These are phyloP conservation scores for Populus davidiana DNA, from an alignment of 345 rosid species.

Conservation along the genomic window DNA sequence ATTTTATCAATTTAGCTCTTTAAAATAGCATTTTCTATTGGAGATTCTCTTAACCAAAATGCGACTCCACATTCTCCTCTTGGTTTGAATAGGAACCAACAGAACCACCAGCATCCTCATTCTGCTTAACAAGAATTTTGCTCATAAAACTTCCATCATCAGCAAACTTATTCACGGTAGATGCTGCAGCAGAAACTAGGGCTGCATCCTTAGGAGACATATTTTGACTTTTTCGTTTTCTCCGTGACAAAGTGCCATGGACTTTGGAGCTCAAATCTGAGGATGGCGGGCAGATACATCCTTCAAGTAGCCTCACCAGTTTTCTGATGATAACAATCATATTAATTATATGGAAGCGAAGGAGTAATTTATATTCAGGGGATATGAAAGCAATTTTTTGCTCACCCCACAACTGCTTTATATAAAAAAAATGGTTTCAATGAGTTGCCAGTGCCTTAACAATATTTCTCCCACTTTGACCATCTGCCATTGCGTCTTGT, in stretches of 20 bases:
- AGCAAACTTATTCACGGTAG: slow-evolving; percentile 62
- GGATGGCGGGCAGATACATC: slow-evolving; percentile 54
- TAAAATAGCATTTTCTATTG: too few species aligned
- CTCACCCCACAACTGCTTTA: neutral
- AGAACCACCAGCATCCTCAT: slow-evolving; percentile 29
- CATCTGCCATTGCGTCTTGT: too few species aligned
- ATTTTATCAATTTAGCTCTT: too few species aligned
- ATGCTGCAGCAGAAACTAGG: slow-evolving; percentile 52
- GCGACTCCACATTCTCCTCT: slow-evolving; percentile 25
- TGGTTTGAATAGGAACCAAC: slow-evolving; percentile 24
- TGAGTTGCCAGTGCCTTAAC: neutral
- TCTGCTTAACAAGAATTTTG: slow-evolving; percentile 40
- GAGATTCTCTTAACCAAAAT: slow-evolving; percentile 16
- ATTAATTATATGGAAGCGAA: slow-evolving; percentile 2
- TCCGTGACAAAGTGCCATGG: slow-evolving; percentile 67
- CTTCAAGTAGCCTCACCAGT: slow-evolving; percentile 54
- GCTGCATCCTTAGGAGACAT: slow-evolving; percentile 47
- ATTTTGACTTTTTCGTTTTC: slow-evolving; percentile 49
- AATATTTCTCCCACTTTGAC: too few species aligned
- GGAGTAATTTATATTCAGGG: neutral
- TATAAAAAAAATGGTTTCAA: neutral
- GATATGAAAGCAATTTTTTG: neutral
- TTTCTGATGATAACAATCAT: slow-evolving; percentile 29
- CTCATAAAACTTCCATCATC: slow-evolving; percentile 80
- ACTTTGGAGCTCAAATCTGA: slow-evolving; percentile 68